Evolutionary conservation across 495 filamentous ascomycete genomes (phyloP).

Genomic region (Neurospora sp.): DNA sequence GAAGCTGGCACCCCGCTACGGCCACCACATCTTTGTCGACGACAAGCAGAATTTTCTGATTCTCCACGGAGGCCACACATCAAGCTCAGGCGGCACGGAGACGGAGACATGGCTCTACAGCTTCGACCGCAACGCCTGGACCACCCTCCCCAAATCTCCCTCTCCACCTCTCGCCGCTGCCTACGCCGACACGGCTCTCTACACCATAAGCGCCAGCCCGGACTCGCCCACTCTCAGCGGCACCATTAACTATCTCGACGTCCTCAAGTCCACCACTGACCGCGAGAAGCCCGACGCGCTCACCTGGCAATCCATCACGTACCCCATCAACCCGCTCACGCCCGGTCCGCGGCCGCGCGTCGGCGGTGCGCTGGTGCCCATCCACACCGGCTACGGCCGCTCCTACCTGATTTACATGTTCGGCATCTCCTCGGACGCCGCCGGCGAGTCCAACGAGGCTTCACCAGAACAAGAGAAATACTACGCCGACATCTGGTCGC

Average conservation of each 20-base stretch:
- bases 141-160: conserved; percentile 30
- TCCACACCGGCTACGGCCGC: conserved; percentile 41
- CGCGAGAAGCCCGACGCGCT: conserved; percentile 17
- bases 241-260: conserved; percentile 31
- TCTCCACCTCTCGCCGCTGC: conserved; percentile 24
- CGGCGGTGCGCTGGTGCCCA: conserved; percentile 34
- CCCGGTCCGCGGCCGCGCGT: conserved; percentile 36
- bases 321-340: conserved; percentile 36
- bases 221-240: conserved; percentile 22
- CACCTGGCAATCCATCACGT: conserved; percentile 33
- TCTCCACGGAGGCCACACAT: conserved; percentile 29
- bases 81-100: conserved; percentile 3
- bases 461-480: conserved; percentile 6
- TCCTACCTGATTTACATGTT: conserved; percentile 45
- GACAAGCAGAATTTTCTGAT: conserved; percentile 27
- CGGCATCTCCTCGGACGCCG: conserved; percentile 19
- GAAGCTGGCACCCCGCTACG: conserved; percentile 13
- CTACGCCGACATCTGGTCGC: conserved; percentile 40
- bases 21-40: conserved; percentile 18
- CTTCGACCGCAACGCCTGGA: conserved; percentile 32
- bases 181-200: conserved; percentile 32
- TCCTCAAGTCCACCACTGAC: conserved; percentile 22
- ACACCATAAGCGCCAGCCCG: conserved; percentile 27
- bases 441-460: not conserved
- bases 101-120: conserved; percentile 41